Conservation (phyloP, 345 rosid genomes). For the Salix udensis region DNA sequence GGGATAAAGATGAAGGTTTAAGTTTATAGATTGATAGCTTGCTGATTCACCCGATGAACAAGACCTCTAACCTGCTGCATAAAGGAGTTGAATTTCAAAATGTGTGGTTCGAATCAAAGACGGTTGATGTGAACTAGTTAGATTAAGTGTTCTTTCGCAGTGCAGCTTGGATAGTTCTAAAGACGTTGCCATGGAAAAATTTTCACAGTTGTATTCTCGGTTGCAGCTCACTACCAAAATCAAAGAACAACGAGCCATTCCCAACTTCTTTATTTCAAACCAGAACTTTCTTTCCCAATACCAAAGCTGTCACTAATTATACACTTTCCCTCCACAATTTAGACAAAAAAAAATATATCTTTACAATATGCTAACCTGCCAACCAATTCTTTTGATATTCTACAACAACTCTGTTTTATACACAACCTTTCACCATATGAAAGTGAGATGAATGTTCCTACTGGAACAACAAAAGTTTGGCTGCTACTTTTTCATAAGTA, state of each 20-base stretch:
- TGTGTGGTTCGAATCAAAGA: conserved; percentile 59
- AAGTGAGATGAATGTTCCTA: conserved; percentile 5
- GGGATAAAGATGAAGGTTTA: conserved; percentile 78
- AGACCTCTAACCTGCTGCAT: conserved; percentile 41
- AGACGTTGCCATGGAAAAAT: background rate
- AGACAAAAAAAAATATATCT: conserved; percentile 18
- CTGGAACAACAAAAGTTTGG: background rate
- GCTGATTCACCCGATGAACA: conserved; percentile 78
- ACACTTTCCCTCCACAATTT: conserved; percentile 18
- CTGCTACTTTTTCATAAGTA: background rate
- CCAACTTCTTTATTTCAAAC: conserved; percentile 26
- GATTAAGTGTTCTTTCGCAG: conserved; percentile 53
- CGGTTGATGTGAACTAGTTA: conserved; percentile 39
- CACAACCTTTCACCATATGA: conserved; percentile 14
- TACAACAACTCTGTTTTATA: conserved; percentile 23
- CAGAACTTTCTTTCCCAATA: background rate
- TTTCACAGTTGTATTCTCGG: background rate
- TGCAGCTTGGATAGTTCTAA: conserved; percentile 9
- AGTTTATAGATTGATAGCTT: conserved; percentile 57
- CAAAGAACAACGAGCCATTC: conserved; percentile 8
- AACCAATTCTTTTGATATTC: conserved; percentile 13
- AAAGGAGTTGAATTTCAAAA: conserved; percentile 55
- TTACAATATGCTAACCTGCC: conserved; percentile 28
- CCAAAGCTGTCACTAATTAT: conserved; percentile 10
- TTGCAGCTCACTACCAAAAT: background rate